phyloP scores from a whole-genome alignment of 78 protist genomes.

The Speleostelium caveatum region DNA sequence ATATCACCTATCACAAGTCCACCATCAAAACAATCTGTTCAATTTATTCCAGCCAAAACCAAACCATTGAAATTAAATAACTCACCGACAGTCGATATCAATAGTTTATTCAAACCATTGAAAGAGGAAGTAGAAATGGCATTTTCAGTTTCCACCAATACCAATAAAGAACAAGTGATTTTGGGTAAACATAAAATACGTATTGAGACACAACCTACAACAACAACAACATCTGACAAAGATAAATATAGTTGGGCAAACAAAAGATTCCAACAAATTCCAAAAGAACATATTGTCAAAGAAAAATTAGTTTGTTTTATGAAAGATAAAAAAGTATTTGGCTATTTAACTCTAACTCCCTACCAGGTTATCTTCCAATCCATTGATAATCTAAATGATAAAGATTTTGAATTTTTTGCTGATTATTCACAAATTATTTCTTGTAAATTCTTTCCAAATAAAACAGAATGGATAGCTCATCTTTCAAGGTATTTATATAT shows the following conservation, averaged over 20 bases:
- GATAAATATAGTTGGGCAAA: neutral
- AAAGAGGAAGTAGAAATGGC: slow-evolving; percentile 68
- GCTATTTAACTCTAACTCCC: slow-evolving; percentile 58
- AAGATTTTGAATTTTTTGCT: slow-evolving; percentile 20
- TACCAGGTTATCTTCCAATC: slow-evolving; percentile 59
- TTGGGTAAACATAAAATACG: neutral
- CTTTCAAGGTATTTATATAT: slow-evolving; percentile 27
- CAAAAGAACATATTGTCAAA: slow-evolving; percentile 42
- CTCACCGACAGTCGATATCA: slow-evolving; percentile 22
- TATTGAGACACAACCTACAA: neutral
- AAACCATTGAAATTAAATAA: neutral
- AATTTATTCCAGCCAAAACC: neutral
- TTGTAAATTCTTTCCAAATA: slow-evolving; percentile 63
- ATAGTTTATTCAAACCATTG: slow-evolving; percentile 42
- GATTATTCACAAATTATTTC: slow-evolving; percentile 49
- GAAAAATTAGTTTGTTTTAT: slow-evolving; percentile 63
- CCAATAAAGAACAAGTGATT: neutral
- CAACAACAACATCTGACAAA: neutral
- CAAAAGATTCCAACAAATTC: slow-evolving; percentile 17
- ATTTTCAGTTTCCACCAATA: neutral
- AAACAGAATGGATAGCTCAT: slow-evolving; percentile 63
- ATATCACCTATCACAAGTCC: neutral
- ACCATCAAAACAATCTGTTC: neutral
- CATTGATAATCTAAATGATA: neutral
- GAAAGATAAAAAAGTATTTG: slow-evolving; percentile 24